Evolutionary conservation across 805 yeast species (phyloP), one percentile per base, ranked within the genome.

Genomic region (Saturnispora diversa): DNA sequence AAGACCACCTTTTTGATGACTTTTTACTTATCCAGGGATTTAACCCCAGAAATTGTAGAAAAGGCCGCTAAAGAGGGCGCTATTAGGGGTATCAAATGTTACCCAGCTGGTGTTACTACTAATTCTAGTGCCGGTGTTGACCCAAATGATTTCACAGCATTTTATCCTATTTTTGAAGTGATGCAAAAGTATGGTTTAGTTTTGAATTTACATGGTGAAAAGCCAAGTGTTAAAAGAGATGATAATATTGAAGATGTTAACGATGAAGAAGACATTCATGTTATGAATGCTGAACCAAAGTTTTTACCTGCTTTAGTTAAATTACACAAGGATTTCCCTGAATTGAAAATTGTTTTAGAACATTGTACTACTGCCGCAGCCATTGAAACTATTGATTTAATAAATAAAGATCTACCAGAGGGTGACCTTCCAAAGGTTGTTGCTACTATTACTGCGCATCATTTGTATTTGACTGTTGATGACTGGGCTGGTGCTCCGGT

Each of bases 61-160:
- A 73, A 76, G 47, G 97, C 97, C 26, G 94, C 88, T 6, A 56
- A 68, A 41, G 53, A 63, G 13, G 79, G 79, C 2, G 77, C 76
- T 28, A 77, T 90, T 41, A 69, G 77, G 23, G 99, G 99, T 42
- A 85, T 92, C 50, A 92, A 92, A 61, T 87, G 95, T 59, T 92
- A 92, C 60, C 99, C 99, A 31, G 97, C 97, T 2, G 99, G 99
- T 33, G 99, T 92, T 24, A 92, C 99, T n/a, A 92, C 99, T 29
- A 92, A 92, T 65, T 86, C 96, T 8, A 62, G 74, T 36, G 84
- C 80, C 3, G 98, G 98, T 37, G 96, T 92, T 19, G 92, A 84
- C 59, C 94, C 94, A 19, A 85, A 87, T 52, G 95, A 90, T 54
- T 92, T 92, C 62, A 74, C 81, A 35, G 77, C 72, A 5, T 92